Base-by-base conservation (phyloP, 805 yeast genomes). In the Lachancea nothofagi region DNA sequence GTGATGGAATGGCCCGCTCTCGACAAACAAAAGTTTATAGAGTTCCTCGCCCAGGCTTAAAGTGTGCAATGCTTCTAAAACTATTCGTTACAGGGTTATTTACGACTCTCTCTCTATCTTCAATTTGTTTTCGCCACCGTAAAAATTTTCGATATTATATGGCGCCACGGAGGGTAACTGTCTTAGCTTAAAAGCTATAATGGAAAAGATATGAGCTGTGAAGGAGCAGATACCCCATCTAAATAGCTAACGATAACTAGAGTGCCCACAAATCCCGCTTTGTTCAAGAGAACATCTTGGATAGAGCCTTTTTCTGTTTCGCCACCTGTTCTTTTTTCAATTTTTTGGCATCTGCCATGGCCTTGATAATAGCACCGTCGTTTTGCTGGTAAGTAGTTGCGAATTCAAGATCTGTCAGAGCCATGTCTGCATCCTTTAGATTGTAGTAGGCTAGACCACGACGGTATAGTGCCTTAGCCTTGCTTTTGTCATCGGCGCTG, bases 391-490 rank as follows among this genome's bases (percentile, higher is more conserved):
- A 61, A 41, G 69, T 63, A 19, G 76, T 62, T 0, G 97, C 96
- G 44, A 70, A 67, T 48, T 78, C 75, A 42, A 88, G 72, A 45
- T 80, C 82, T 9, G 59, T 63, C 36, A 81, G 65, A 0, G 96
- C 95, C 42, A 69, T 73, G 22, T 81, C 90, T 39, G 78, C 80
- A 54, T 84, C 80, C 54, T 81, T 81, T 17, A 71, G 65, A 7
- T 73, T 62, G 44, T 76, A 62, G 53, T 78, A 72, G 1, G 93
- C 96, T 55, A 74, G 66, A 26, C 94, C 96, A 61, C 90, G 79
- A 60, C 97, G 80, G 68, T 80, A 89, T 31, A 76, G 66, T 0
- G 96, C 97, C 67, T 89, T 89, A 13, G 95, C 86, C 58, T 74
- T 75, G 17, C 87, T 78, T 46, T 78, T 74, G 29, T 75, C 82